Conservation (phyloP, 352 stramenopile genomes). For the Globisporangium carolinianum region DNA sequence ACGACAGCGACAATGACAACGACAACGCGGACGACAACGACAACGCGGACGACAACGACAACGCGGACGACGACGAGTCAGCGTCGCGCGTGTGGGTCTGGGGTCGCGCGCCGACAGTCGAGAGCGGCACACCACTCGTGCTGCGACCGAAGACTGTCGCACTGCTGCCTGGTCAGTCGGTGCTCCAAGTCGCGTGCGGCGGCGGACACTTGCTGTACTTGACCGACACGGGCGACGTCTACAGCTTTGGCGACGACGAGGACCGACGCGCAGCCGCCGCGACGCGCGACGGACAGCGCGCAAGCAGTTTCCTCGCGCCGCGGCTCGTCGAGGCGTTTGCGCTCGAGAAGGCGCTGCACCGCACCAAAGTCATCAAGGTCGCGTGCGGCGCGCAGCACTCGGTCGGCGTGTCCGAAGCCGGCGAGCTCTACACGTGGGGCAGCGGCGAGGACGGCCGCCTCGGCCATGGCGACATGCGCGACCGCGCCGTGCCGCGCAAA, state of each 20-base stretch:
- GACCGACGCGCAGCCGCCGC: conserved; percentile 15
- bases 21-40: not conserved
- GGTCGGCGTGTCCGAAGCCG: conserved; percentile 53
- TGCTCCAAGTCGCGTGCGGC: conserved; percentile 71
- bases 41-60: not conserved
- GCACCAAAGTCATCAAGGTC: conserved; percentile 48
- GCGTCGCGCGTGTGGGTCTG: conserved; percentile 54
- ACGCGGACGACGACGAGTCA: conserved; percentile 15
- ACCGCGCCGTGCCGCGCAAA: conserved; percentile 66
- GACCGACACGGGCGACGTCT: conserved; percentile 68
- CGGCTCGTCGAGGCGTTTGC: conserved; percentile 74
- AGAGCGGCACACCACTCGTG: conserved; percentile 41
- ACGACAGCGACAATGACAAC: conserved; percentile 5
- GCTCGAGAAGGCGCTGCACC: conserved; percentile 71
- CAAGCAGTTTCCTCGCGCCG: conserved; percentile 36
- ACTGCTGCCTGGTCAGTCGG: conserved; percentile 43
- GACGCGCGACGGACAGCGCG: not conserved
- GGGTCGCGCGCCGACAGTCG: conserved; percentile 50
- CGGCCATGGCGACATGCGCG: conserved; percentile 75
- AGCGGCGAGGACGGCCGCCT: conserved; percentile 76
- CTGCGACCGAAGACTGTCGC: conserved; percentile 61
- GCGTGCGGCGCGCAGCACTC: conserved; percentile 75
- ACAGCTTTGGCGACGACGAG: conserved; percentile 68
- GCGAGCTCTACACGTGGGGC: conserved; percentile 78
- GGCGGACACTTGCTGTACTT: conserved; percentile 74